A percentile compares a stretch with the other conserved stretches of the same genome.
phyloP scores from a whole-genome alignment of 345 rosid species.

The Camelina hispida region DNA sequence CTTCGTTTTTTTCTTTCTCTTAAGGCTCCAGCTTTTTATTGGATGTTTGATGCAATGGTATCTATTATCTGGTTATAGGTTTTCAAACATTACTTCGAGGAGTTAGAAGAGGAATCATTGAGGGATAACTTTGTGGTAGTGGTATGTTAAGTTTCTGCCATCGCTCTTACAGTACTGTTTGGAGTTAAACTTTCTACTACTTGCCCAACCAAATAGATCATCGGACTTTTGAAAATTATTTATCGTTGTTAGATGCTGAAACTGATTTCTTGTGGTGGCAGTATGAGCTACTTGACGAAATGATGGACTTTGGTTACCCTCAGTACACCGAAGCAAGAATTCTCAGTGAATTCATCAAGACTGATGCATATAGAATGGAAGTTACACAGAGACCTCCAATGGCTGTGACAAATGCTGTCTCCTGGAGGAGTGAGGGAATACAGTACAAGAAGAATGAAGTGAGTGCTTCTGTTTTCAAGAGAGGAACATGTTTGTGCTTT shows the following conservation, averaged over 20 bases:
- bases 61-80: conserved; percentile 47
- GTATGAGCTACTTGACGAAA: conserved; percentile 98
- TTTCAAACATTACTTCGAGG: conserved; percentile 83
- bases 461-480: conserved; percentile 32
- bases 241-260: not conserved
- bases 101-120: conserved; percentile 76
- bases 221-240: not conserved
- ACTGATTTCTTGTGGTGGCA: conserved; percentile 48
- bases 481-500: conserved; percentile 8
- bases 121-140: conserved; percentile 86
- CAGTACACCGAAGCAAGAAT: conserved; percentile 92
- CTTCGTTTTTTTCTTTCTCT: not conserved
- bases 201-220: not conserved
- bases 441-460: conserved; percentile 92
- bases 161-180: conserved; percentile 18
- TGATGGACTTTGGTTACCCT: conserved; percentile 99
- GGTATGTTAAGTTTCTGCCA: conserved; percentile 51
- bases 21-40: not conserved
- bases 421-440: conserved; percentile 98
- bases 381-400: conserved; percentile 95
- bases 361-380: conserved; percentile 98
- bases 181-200: not conserved
- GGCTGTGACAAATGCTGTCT: conserved; percentile 99
- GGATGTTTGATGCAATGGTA: not conserved
- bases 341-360: conserved; percentile 94